A percentile compares a stretch with the other conserved stretches of the same genome.
Evolutionary conservation across 805 yeast genomes (phyloP).

Genomic region (Candida montana): DNA sequence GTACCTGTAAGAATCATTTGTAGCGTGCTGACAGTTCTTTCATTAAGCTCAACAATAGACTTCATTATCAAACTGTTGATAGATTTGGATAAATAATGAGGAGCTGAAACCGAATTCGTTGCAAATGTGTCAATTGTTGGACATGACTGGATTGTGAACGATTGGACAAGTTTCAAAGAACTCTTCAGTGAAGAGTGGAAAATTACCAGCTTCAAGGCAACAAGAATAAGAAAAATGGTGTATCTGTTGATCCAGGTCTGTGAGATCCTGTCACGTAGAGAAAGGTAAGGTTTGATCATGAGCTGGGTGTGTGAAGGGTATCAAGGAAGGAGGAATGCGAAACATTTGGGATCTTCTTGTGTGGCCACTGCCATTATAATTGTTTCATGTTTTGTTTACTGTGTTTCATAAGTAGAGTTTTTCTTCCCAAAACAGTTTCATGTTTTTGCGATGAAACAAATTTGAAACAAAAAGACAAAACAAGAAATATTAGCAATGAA

Average conservation of each 20-base stretch:
- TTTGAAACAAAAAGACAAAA: no score
- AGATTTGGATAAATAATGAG: constrained; percentile 50
- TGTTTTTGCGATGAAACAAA: no score
- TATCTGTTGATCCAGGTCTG: constrained; percentile 66
- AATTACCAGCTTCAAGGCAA: constrained; percentile 54
- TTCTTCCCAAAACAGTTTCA: no score
- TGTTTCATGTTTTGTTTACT: no score
- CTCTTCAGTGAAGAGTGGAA: constrained; percentile 44
- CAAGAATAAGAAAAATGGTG: constrained; percentile 49
- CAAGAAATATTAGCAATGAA: no score
- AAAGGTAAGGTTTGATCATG: constrained; percentile 33
- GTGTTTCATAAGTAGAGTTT: no score
- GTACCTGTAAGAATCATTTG: constrained; percentile 47
- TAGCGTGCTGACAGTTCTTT: constrained; percentile 40
- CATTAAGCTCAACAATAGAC: constrained; percentile 43
- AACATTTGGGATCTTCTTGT: no score
- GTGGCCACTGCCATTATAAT: no score
- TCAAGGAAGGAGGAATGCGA: neutral
- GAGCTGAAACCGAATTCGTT: constrained; percentile 38
- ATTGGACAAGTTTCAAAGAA: constrained; percentile 36
- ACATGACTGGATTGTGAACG: constrained; percentile 41
- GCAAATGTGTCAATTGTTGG: constrained; percentile 36
- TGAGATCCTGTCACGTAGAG: constrained; percentile 47
- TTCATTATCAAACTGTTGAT: constrained; percentile 48
- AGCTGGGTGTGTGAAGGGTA: neutral